Percentiles rank a stretch among this genome's conserved stretches.
Evolutionary conservation across 768 basidiomycete genomes (phyloP).

Genomic region (Pisolithus sp.): DNA sequence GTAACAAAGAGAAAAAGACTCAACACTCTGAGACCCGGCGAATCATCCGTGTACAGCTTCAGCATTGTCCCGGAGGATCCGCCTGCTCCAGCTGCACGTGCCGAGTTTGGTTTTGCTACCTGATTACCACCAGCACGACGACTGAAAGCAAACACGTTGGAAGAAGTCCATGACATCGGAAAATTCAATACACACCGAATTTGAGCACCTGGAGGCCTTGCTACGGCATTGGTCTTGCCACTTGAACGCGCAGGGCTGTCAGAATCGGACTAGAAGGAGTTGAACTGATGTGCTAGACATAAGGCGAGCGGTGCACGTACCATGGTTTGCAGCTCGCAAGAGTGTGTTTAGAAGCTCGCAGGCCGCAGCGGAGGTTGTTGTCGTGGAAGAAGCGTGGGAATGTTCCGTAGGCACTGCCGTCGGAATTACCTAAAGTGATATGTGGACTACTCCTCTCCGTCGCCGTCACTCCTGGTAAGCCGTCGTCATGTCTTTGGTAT

Average conservation of each 20-base stretch:
- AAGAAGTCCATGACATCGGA: not conserved
- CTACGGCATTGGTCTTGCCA: conserved; percentile 44
- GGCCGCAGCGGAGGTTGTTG: conserved; percentile 1
- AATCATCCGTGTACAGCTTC: conserved; percentile 97
- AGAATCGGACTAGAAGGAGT: conserved; percentile 66
- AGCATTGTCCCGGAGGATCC: conserved; percentile 98
- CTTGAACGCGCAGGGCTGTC: conserved; percentile 49
- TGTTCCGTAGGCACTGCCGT: conserved; percentile 1
- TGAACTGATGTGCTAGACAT: not conserved
- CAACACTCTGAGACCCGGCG: conserved; percentile 94
- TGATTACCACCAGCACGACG: conserved; percentile 67
- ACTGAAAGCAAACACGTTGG: conserved; percentile 29
- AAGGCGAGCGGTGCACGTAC: conserved; percentile 19
- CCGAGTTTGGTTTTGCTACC: conserved; percentile 72
- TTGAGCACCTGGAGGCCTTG: conserved; percentile 74
- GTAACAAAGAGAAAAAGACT: conserved; percentile 29
- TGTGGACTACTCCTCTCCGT: not conserved
- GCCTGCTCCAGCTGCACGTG: conserved; percentile 89
- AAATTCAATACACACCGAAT: conserved; percentile 61
- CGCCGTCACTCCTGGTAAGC: not conserved
- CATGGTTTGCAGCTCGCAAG: conserved; percentile 21
- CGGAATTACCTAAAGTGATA: conserved; percentile 16
- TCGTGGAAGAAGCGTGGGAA: conserved; percentile 24
- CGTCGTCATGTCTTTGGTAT: conserved; percentile 21
- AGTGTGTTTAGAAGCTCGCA: not conserved